Evolutionary conservation across 805 yeast species (phyloP), one percentile per base, ranked within the genome.

Genomic region (Candida taoyuanica): DNA sequence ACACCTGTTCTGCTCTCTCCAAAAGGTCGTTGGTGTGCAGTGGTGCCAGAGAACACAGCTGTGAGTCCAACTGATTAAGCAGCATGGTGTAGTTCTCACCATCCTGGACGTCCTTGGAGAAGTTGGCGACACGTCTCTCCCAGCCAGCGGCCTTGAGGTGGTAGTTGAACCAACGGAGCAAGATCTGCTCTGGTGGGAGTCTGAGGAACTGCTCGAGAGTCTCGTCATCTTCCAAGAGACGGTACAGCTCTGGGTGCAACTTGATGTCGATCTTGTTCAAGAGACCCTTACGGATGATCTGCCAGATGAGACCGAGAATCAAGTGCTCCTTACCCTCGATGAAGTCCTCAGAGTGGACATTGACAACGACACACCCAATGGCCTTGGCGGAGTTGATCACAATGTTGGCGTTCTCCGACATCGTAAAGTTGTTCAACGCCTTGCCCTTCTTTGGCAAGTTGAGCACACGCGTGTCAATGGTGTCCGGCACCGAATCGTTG

Each of bases 371-470:
- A 72, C 97, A 91, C 16, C 98, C 98, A 65, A 93, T 93, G 37
- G 98, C 98, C 67, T 93, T 93, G 21, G 98, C 98, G 3, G 98
- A 93, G 64, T 93, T 93, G 65, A 93, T 86, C 27, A 93, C 98
- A 49, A 93, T 89, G 65, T 93, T 93, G 37, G 98, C 96, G 64
- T 93, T 93, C 67, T 93, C 98, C 49, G 85, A 76, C 80, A 94
- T 91, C 48, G 89, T 93, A 72, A 93, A 93, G 58, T 87, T 86
- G 70, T 93, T 93, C 60, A 93, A 74, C 14, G 74, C 64, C 64
- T 86, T 89, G 43, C 83, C 84, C 50, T 74, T 73, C 60, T 82
- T 84, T 18, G 98, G 94, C 60, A 81, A 69, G 63, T 93, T 93
- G 59, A 93, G 74, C 14, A 93, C 98, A 73, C 98, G 85, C 8